These are phyloP conservation scores for Eutrema heterophyllum DNA, from an alignment of 345 rosid species.

Conservation along the genomic window DNA sequence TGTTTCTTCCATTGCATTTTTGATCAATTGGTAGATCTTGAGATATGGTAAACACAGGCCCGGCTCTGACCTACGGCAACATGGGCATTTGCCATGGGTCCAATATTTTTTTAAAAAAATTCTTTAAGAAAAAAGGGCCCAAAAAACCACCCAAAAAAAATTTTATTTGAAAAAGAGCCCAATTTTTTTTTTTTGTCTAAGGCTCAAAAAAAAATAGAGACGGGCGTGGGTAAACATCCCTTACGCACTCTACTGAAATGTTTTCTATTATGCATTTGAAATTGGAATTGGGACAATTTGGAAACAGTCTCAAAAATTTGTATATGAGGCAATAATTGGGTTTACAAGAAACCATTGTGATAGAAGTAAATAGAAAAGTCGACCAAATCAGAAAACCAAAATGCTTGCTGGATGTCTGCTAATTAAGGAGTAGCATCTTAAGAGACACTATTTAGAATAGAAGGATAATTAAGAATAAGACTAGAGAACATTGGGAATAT, in stretches of 20 bases:
- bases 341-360: background rate
- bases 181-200: too few species aligned
- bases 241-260: background rate
- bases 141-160: too few species aligned
- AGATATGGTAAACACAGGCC: too few species aligned
- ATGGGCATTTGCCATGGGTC: too few species aligned
- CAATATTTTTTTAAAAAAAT: too few species aligned
- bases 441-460: background rate
- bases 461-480: background rate
- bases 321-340: too few species aligned
- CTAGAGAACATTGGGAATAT: background rate
- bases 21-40: background rate
- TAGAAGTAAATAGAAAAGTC: background rate
- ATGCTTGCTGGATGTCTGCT: background rate
- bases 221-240: background rate
- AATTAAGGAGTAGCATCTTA: background rate
- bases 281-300: background rate
- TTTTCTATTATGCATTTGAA: background rate
- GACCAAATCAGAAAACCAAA: background rate
- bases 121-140: too few species aligned
- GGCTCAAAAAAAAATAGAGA: too few species aligned
- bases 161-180: too few species aligned
- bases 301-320: background rate
- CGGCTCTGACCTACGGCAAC: too few species aligned
- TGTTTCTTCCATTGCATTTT: background rate